Evolutionary conservation across 345 rosid genomes (phyloP).

Genomic region (Bruguiera gymnorhiza): DNA sequence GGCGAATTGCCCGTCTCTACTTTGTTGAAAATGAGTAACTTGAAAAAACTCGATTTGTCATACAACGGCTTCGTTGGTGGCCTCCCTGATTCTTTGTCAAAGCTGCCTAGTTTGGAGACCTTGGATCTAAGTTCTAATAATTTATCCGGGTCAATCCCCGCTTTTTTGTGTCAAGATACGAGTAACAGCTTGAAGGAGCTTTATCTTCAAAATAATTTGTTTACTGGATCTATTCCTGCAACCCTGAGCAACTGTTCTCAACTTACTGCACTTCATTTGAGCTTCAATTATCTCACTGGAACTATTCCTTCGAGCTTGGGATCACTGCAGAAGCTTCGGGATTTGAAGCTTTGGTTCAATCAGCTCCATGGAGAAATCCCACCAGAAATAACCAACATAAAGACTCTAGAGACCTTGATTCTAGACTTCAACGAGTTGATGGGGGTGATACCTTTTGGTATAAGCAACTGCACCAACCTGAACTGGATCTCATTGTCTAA

Average conservation of each 20-base stretch:
- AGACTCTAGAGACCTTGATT: constrained; percentile 64
- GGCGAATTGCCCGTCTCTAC: constrained; percentile 69
- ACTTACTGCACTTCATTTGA: constrained; percentile 76
- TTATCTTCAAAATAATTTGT: constrained; percentile 66
- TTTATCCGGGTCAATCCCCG: constrained; percentile 57
- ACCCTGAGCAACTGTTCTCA: constrained; percentile 81
- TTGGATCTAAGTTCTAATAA: constrained; percentile 84
- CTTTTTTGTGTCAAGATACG: constrained; percentile 51
- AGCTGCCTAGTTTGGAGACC: constrained; percentile 45
- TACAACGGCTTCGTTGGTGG: constrained; percentile 58
- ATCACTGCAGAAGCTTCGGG: constrained; percentile 57
- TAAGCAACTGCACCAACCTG: constrained; percentile 72
- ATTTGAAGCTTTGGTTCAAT: constrained; percentile 83
- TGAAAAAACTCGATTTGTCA: constrained; percentile 55
- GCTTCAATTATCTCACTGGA: constrained; percentile 77
- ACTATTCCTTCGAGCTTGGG: constrained; percentile 82
- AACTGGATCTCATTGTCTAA: constrained; percentile 94
- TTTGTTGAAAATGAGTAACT: constrained; percentile 51
- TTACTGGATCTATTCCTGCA: constrained; percentile 64
- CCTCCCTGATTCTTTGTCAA: constrained; percentile 60
- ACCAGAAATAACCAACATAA: constrained; percentile 49
- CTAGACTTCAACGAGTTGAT: constrained; percentile 83
- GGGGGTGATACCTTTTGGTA: constrained; percentile 63
- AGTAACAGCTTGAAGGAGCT: constrained; percentile 50
- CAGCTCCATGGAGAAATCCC: constrained; percentile 85